Evolutionary conservation across 805 yeast genomes (phyloP), one percentile per base, ranked within the genome.

Genomic region (Trichomonascus vanleenenianus): DNA sequence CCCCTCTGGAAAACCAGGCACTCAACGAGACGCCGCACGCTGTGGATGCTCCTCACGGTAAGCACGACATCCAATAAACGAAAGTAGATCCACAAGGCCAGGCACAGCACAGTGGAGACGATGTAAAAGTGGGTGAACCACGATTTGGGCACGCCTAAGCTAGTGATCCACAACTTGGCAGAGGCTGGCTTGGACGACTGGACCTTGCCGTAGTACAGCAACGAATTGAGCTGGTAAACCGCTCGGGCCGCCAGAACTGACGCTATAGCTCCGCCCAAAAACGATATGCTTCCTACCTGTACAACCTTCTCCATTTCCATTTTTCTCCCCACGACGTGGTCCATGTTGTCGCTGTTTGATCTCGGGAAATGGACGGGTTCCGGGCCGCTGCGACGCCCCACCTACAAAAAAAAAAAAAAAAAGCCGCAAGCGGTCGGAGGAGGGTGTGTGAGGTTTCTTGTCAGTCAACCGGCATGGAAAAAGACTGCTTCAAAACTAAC

Each of bases 11-110:
- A 63, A 42, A 44, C 60, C 1, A 60, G 40, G 52, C 79, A 72
- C 55, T 82, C 89, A 38, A 56, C 59, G 2, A 66, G 46, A 37
- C 89, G 60, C 44, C 85, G 60, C 1, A 56, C 8, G 1, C 76
- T 71, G 52, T 82, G 89, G 3, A 70, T 14, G 2, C 47, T 42
- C 3, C 61, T 18, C 22, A 63, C 36, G 7, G 54, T 36, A 1
- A 49, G 47, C 20, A 22, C 25, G 31, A n/a, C 51, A 41, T 18
- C 27, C 36, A 22, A 5, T 8, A 11, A n/a, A 6, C 33, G n/a
- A 14, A 20, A 12, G 12, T 20, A 30, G 37, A 14, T n/a, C 25
- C 37, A 15, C 18, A 16, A 30, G 37, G 2, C 45, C 3, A 12
- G 16, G 22, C 47, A 31, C 2, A 48, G 22, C 2, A 34, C 39